phyloP scores from a whole-genome alignment of 176 grass and related monocot genomes.

The Ensete glaucum region DNA sequence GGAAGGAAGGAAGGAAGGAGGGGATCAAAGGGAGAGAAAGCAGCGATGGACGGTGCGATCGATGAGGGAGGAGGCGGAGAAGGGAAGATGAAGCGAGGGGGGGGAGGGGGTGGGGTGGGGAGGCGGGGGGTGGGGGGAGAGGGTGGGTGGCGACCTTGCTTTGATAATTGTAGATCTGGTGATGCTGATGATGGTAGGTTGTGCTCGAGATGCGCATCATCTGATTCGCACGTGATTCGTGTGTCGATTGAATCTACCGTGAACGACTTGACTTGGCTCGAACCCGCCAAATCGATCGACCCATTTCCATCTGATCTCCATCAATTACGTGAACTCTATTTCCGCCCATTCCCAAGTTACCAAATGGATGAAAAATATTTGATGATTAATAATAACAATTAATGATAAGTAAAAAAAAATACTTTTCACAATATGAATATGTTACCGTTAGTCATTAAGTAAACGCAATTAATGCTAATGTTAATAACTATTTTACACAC shows the following conservation, averaged over 20 bases:
- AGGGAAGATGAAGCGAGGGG: not conserved
- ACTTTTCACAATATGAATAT: too few species aligned
- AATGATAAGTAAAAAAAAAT: too few species aligned
- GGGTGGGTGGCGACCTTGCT: not conserved
- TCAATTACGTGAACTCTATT: too few species aligned
- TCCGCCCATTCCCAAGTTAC: too few species aligned
- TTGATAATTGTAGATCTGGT: slow-evolving; percentile 6
- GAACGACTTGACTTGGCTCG: not conserved
- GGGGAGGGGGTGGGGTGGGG: not conserved
- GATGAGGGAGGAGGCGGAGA: not conserved
- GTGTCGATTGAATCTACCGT: not conserved
- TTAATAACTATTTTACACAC: too few species aligned
- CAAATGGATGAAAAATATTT: too few species aligned
- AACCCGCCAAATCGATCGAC: not conserved
- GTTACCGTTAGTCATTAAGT: too few species aligned
- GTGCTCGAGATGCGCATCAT: not conserved
- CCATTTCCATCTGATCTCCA: too few species aligned
- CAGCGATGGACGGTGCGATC: not conserved
- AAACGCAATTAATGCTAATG: too few species aligned
- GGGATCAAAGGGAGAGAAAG: not conserved
- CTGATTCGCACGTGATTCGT: not conserved
- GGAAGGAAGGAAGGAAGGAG: too few species aligned
- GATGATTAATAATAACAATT: too few species aligned
- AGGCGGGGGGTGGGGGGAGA: slow-evolving; percentile 6
- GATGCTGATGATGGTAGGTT: not conserved